phyloP scores from a whole-genome alignment of 2,329 filamentous ascomycete genomes.

The Pseudogymnoascus sp. region DNA sequence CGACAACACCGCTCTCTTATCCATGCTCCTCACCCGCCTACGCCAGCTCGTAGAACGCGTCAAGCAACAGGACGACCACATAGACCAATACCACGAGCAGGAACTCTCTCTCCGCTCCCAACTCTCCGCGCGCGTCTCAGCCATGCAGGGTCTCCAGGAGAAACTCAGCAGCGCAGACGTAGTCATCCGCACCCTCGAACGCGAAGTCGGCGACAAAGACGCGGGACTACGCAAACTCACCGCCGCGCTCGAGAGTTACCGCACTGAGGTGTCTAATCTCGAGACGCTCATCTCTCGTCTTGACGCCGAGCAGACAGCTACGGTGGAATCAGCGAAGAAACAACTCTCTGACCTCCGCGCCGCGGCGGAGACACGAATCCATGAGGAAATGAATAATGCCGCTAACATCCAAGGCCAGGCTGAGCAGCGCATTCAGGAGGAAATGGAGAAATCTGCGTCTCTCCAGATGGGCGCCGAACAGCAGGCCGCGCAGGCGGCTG shows the following conservation, averaged over 20 bases:
- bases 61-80: conserved; percentile 42
- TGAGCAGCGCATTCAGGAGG: conserved; percentile 29
- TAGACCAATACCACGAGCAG: conserved; percentile 52
- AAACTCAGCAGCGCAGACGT: conserved; percentile 30
- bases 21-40: conserved; percentile 44
- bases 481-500: background rate
- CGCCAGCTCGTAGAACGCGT: conserved; percentile 40
- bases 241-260: conserved; percentile 44
- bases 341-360: background rate
- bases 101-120: conserved; percentile 50
- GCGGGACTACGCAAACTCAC: conserved; percentile 42
- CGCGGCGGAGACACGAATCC: conserved; percentile 14
- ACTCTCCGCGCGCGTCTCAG: conserved; percentile 43
- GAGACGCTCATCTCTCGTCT: conserved; percentile 43
- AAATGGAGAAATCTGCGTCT: conserved; percentile 27
- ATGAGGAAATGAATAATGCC: conserved; percentile 19
- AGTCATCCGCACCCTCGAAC: conserved; percentile 14
- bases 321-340: background rate
- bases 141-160: conserved; percentile 40
- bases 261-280: conserved; percentile 45
- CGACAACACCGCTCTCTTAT: conserved; percentile 42
- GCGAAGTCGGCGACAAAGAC: conserved; percentile 30
- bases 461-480: background rate
- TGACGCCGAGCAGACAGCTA: conserved; percentile 31
- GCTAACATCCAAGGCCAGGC: conserved; percentile 14